Base-by-base conservation (phyloP, 495 filamentous ascomycete genomes). In the Geopyxis carbonaria region DNA sequence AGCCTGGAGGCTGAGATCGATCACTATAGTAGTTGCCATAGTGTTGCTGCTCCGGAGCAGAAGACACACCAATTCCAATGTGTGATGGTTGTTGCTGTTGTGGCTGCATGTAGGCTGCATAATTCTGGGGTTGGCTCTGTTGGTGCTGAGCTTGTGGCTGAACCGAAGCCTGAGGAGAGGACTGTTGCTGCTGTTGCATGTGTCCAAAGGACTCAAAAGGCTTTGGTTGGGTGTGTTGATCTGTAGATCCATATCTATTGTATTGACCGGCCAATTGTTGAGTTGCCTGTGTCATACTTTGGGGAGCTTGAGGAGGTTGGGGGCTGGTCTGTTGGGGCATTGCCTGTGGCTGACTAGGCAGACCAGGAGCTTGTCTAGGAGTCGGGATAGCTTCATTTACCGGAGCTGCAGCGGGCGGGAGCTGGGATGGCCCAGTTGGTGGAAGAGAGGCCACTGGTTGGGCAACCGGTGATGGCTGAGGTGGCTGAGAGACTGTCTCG, bases 401-500 rank as follows among this genome's bases (percentile, higher is more conserved):
- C 33, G 74, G 53, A 41, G 67, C 48, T 40, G 70, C 68, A 16
- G 62, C 47, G 1, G 72, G 71, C 21, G 42, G 44, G 22, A 43
- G 13, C 16, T 46, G 47, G 14, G 68, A 55, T 42, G 70, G 68
- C 21, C 59, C 51, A 8, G 74, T 74, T 22, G 89, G 91, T 47
- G 91, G 86, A 19, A 94, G 65, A n/a, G 89, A 76, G 43, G 91
- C 78, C 52, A 85, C 70, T 38, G 89, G 91, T 22, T 76, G 71
- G n/a, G 86, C 74, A 43, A 86, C 74, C 9, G 91, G 89, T 2
- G 91, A 94, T 53, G 91, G 82, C 47, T 89, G 80, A 27, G 87
- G 87, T 41, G 89, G 89, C 55, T 94, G 87, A 50, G 84, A 75
- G 46, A 89, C 75, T 43, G 89, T 94, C 62, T 94, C 91, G 49